phyloP scores from a whole-genome alignment of 305 asterid species.

The Fraxinus floribunda region DNA sequence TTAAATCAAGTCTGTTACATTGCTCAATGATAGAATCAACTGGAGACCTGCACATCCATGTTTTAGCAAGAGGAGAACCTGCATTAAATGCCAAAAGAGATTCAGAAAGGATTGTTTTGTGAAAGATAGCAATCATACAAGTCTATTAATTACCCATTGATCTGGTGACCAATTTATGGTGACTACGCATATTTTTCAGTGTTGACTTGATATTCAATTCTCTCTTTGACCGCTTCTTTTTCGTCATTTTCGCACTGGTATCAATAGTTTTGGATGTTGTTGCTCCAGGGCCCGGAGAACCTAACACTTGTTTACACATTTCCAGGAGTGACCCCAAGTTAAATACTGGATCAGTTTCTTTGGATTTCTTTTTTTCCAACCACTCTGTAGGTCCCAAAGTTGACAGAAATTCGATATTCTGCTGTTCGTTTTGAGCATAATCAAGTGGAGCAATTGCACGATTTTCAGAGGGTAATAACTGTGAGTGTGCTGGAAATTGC shows the following conservation, averaged over 20 bases:
- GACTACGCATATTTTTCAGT: constrained; percentile 32
- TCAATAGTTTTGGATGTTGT: constrained; percentile 40
- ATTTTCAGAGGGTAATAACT: constrained; percentile 24
- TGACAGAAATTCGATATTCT: constrained; percentile 34
- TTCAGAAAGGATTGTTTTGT: constrained; percentile 24
- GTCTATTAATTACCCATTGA: constrained; percentile 35
- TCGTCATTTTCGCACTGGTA: constrained; percentile 37
- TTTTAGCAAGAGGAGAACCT: constrained; percentile 58
- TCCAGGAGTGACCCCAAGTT: constrained; percentile 46
- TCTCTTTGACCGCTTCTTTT: constrained; percentile 67
- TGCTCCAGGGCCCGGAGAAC: constrained; percentile 32
- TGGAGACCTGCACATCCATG: constrained; percentile 44
- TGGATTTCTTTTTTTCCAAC: constrained; percentile 56
- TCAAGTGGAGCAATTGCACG: constrained; percentile 20
- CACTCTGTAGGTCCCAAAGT: constrained; percentile 50
- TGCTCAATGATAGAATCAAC: constrained; percentile 56
- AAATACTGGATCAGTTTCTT: constrained; percentile 42
- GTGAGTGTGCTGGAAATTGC: constrained; percentile 35
- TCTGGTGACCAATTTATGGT: constrained; percentile 27
- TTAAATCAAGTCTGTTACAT: constrained; percentile 55
- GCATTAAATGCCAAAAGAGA: constrained; percentile 38
- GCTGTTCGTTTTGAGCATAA: constrained; percentile 33
- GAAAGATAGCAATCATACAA: constrained; percentile 21
- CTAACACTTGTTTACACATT: constrained; percentile 37
- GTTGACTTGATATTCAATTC: constrained; percentile 39